Evolutionary conservation across 495 filamentous ascomycete genomes (phyloP).

Genomic region (Neurospora africana): DNA sequence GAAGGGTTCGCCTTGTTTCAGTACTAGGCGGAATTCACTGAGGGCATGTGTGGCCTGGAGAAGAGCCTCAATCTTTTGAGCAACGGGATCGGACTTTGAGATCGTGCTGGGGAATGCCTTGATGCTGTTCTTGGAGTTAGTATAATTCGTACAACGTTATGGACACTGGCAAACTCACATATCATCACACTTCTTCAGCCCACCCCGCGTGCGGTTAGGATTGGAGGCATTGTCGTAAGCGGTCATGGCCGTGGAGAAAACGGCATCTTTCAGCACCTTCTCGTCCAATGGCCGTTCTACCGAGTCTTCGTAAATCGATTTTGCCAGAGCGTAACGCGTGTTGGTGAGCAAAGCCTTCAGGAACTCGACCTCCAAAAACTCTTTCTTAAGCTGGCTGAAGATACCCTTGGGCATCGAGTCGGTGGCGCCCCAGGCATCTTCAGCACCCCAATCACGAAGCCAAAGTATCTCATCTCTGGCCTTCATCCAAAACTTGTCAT

Average conservation of each 20-base stretch:
- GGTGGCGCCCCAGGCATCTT: conserved; percentile 23
- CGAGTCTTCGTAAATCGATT: conserved; percentile 56
- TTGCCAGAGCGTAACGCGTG: conserved; percentile 55
- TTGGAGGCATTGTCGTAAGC: conserved; percentile 87
- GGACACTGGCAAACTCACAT: conserved; percentile 44
- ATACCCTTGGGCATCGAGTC: conserved; percentile 44
- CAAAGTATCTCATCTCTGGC: conserved; percentile 62
- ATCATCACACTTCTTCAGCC: conserved; percentile 72
- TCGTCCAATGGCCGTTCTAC: conserved; percentile 40
- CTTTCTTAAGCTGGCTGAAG: conserved; percentile 54
- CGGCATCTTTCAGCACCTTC: conserved; percentile 49
- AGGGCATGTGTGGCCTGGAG: conserved; percentile 79
- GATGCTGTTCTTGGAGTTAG: conserved; percentile 36
- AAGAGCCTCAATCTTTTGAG: conserved; percentile 54
- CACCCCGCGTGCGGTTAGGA: conserved; percentile 71
- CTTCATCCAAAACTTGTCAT: conserved; percentile 57
- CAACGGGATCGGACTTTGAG: conserved; percentile 36
- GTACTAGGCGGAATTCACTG: conserved; percentile 76
- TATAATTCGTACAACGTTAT: neutral
- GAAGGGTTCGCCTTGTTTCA: conserved; percentile 88
- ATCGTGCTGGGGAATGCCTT: conserved; percentile 60
- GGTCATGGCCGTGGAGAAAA: conserved; percentile 57
- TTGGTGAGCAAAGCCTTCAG: conserved; percentile 63
- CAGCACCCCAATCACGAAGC: conserved; percentile 68
- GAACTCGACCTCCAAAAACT: conserved; percentile 61